Evolutionary conservation across 2,329 filamentous ascomycete genomes (phyloP).

Genomic region (Cytospora chrysosperma): DNA sequence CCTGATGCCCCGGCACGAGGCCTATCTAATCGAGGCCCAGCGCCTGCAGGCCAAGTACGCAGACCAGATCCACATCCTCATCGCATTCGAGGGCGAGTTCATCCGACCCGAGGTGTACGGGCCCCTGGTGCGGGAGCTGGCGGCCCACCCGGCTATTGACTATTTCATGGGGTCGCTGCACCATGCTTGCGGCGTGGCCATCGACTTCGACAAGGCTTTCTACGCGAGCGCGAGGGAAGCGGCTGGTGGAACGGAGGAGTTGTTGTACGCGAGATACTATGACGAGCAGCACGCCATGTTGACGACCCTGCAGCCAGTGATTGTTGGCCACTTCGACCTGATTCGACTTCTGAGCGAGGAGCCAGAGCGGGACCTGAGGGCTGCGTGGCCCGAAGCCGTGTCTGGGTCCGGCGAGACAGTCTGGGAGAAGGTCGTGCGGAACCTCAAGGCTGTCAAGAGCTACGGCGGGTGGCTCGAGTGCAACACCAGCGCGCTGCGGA

Average conservation of each 20-base stretch:
- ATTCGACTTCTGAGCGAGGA: constrained; percentile 76
- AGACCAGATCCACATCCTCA: constrained; percentile 69
- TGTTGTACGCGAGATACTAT: constrained; percentile 81
- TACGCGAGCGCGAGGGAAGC: constrained; percentile 58
- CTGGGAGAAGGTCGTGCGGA: constrained; percentile 73
- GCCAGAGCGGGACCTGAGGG: constrained; percentile 59
- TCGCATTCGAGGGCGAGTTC: constrained; percentile 94
- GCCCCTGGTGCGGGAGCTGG: constrained; percentile 56
- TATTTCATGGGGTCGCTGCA: constrained; percentile 93
- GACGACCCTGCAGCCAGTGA: constrained; percentile 62
- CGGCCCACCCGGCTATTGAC: constrained; percentile 66
- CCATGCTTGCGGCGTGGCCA: constrained; percentile 81
- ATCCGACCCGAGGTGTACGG: constrained; percentile 65
- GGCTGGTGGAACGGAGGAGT: constrained; percentile 58
- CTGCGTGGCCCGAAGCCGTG: constrained; percentile 40
- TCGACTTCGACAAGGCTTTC: constrained; percentile 74
- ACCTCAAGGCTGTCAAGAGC: constrained; percentile 65
- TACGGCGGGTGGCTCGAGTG: constrained; percentile 87
- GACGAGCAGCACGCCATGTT: constrained; percentile 86
- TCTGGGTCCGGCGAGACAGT: constrained; percentile 44
- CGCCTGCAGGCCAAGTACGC: constrained; percentile 71
- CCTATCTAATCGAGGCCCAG: constrained; percentile 73
- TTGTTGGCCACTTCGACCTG: constrained; percentile 94
- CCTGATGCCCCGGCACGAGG: constrained; percentile 59
- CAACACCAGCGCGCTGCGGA: constrained; percentile 83